Conservation (phyloP, 2,329 filamentous ascomycete genomes). For the Curvularia eragrostidis region DNA sequence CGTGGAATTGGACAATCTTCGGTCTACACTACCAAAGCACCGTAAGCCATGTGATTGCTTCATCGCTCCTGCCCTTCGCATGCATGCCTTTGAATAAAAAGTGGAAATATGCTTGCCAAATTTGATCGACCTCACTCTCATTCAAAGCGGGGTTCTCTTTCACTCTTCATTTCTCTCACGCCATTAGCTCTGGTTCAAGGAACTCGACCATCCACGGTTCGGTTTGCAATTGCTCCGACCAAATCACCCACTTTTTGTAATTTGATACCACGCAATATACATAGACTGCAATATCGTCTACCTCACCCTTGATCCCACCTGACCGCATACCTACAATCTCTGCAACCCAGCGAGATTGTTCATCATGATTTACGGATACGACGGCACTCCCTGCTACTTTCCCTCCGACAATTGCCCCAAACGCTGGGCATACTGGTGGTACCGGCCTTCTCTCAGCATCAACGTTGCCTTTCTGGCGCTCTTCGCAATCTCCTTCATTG, state of each 20-base stretch:
- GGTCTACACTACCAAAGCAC: neutral
- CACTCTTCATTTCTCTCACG: neutral
- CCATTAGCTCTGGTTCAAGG: neutral
- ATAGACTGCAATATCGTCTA: neutral
- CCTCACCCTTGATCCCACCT: neutral
- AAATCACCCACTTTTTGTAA: neutral
- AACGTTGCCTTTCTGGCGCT: conserved; percentile 54
- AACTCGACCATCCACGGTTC: neutral
- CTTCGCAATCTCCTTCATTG: conserved; percentile 52
- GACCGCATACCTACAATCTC: neutral
- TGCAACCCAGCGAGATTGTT: neutral
- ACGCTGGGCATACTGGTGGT: conserved; percentile 52
- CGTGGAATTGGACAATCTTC: neutral
- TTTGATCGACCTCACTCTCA: neutral
- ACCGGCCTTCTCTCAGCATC: conserved; percentile 52
- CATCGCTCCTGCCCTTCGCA: neutral
- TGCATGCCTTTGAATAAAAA: neutral
- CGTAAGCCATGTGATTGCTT: neutral
- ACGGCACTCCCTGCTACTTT: conserved; percentile 32
- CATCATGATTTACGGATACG: conserved; percentile 9
- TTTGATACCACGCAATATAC: neutral
- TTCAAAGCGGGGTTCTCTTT: neutral
- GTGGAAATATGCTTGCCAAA: neutral
- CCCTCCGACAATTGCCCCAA: conserved; percentile 52
- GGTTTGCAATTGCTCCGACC: neutral